A percentile compares a stretch with the other conserved stretches of the same genome.
Conservation (phyloP, 148 eudicot genomes). For the Nepenthes gracilis region DNA sequence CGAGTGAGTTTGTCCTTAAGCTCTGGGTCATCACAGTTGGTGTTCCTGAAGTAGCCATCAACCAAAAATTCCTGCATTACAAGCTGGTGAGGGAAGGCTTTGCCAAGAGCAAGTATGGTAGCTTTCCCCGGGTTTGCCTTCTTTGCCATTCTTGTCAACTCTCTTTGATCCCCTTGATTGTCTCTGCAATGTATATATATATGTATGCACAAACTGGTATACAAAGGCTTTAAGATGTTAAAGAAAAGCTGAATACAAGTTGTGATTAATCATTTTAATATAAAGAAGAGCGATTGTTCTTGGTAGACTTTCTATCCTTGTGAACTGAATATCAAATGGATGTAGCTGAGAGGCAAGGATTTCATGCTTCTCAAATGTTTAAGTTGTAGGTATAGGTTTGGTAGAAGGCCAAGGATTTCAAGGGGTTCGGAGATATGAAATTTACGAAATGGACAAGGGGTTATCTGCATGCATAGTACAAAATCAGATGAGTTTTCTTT, state of each 20-base stretch:
- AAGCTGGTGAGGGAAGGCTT: slow-evolving; percentile 96
- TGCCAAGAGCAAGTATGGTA: slow-evolving; percentile 72
- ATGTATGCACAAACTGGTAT: not conserved
- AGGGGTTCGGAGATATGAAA: too few relatives aligned
- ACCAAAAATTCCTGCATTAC: slow-evolving; percentile 93
- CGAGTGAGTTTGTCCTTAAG: slow-evolving; percentile 83
- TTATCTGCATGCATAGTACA: too few relatives aligned
- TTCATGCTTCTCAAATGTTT: slow-evolving; percentile 13
- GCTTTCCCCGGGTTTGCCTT: slow-evolving; percentile 58
- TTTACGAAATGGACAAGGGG: too few relatives aligned
- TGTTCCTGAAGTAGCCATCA: slow-evolving; percentile 89
- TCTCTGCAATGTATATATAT: not conserved
- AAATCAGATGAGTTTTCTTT: too few relatives aligned
- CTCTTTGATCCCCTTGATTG: slow-evolving; percentile 23
- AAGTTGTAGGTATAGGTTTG: not conserved
- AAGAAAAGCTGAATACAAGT: not conserved
- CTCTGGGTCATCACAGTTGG: slow-evolving; percentile 81
- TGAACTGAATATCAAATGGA: slow-evolving; percentile 4
- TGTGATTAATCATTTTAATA: slow-evolving; percentile 1
- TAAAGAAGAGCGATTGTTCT: not conserved
- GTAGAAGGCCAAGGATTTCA: not conserved
- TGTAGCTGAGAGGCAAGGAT: slow-evolving; percentile 35
- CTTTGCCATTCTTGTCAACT: slow-evolving; percentile 20
- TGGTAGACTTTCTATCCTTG: not conserved
- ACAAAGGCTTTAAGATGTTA: not conserved